Conservation (phyloP, 2,329 filamentous ascomycete genomes). For the Eurotiales sp. region DNA sequence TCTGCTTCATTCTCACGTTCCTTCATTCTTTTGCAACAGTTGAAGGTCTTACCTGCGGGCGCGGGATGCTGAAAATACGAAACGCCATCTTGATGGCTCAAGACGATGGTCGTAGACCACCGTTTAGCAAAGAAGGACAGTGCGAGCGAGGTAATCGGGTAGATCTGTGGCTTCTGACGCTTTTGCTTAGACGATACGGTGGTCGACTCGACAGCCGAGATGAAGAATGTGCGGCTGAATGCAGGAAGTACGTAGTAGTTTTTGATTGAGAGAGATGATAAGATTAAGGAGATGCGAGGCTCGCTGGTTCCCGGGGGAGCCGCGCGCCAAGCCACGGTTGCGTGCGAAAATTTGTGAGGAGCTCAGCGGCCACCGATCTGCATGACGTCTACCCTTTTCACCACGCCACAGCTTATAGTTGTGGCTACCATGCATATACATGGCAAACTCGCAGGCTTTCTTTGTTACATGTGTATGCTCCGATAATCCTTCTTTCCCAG, state of each 20-base stretch:
- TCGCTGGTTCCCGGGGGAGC: conserved; percentile 9
- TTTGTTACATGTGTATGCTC: no score
- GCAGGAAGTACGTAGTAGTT: conserved; percentile 7
- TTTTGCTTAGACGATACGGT: background rate
- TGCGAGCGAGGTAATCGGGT: background rate
- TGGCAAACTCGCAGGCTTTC: no score
- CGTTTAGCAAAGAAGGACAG: background rate
- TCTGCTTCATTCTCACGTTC: background rate
- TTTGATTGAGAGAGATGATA: conserved; percentile 9
- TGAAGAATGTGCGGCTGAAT: background rate
- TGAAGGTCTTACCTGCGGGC: conserved; percentile 42
- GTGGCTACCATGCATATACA: no score
- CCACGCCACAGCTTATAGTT: no score
- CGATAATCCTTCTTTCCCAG: no score
- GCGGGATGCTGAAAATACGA: conserved; percentile 47
- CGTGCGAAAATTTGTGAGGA: background rate
- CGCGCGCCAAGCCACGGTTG: conserved; percentile 12
- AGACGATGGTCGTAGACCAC: conserved; percentile 12
- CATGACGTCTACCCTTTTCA: background rate
- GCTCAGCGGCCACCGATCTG: background rate
- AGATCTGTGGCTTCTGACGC: background rate
- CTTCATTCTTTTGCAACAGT: background rate
- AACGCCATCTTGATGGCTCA: conserved; percentile 32
- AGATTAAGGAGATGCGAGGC: conserved; percentile 1
- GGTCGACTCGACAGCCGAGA: background rate